phyloP scores from a whole-genome alignment of 2,329 filamentous ascomycete species.

The Harringtonia lauricola region DNA sequence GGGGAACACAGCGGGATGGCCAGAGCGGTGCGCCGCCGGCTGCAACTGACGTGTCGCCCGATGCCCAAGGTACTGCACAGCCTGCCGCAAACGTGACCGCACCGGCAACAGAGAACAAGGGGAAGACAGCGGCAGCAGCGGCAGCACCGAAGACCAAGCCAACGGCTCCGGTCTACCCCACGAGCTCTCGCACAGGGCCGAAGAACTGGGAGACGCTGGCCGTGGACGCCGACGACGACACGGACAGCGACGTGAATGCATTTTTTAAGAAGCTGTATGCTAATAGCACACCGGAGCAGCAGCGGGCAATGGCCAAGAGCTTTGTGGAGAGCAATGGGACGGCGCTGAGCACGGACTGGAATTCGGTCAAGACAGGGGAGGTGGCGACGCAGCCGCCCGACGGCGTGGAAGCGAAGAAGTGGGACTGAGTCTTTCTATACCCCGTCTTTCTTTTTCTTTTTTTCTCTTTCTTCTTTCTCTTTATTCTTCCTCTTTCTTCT shows the following conservation, averaged over 20 bases:
- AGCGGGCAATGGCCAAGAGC: constrained; percentile 95
- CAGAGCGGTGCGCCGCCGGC: neutral
- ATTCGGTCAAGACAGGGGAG: constrained; percentile 59
- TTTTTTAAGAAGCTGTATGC: constrained; percentile 93
- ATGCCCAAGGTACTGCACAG: neutral
- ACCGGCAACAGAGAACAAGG: neutral
- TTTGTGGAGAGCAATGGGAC: constrained; percentile 92
- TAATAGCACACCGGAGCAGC: constrained; percentile 64
- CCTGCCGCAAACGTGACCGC: neutral
- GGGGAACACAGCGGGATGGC: constrained; percentile 16
- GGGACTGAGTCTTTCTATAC: too few relatives aligned
- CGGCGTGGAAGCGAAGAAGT: constrained; percentile 67
- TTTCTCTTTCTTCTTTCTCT: too few relatives aligned
- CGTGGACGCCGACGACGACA: constrained; percentile 41
- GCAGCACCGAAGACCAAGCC: neutral
- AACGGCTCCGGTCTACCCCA: constrained; percentile 58
- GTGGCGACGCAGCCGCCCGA: constrained; percentile 68
- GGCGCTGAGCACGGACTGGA: constrained; percentile 84
- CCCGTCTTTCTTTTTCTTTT: too few relatives aligned
- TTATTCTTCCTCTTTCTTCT: too few relatives aligned
- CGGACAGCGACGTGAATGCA: constrained; percentile 53
- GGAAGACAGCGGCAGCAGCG: neutral
- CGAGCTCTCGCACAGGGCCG: constrained; percentile 69
- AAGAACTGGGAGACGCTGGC: constrained; percentile 87
- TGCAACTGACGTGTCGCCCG: constrained; percentile 4